phyloP scores from a whole-genome alignment of 805 yeast species.

The Candida koratica region DNA sequence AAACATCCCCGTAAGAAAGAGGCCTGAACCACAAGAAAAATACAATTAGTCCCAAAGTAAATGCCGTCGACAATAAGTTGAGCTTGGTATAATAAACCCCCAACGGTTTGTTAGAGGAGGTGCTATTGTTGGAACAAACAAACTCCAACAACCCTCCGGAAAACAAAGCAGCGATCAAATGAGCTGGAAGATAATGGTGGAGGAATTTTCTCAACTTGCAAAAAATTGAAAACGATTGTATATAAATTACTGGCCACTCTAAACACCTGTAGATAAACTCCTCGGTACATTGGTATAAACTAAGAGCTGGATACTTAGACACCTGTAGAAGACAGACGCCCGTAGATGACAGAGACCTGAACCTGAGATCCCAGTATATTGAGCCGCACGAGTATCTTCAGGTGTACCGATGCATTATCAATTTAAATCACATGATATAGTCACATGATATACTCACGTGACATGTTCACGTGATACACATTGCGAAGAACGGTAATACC shows the following conservation, averaged over 20 bases:
- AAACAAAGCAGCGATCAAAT: constrained; percentile 77
- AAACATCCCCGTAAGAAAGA: constrained; percentile 75
- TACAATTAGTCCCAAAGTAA: constrained; percentile 48
- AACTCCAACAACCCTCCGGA: constrained; percentile 81
- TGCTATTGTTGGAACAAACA: constrained; percentile 54
- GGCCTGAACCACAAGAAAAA: constrained; percentile 77
- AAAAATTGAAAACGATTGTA: too few species aligned
- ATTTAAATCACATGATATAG: not conserved
- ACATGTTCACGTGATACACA: not conserved
- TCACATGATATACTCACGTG: not conserved
- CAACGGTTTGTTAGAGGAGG: constrained; percentile 19
- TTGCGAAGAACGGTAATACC: too few species aligned
- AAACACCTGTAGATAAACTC: too few species aligned
- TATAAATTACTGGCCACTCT: too few species aligned
- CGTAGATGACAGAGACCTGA: not conserved
- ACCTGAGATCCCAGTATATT: not conserved
- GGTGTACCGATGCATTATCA: not conserved
- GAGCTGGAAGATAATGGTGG: constrained; percentile 95
- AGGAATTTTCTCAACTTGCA: too few species aligned
- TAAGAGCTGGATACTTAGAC: too few species aligned
- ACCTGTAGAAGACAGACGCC: not conserved
- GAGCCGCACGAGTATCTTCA: too few species aligned
- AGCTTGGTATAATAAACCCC: constrained; percentile 32
- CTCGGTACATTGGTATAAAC: too few species aligned
- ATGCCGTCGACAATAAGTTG: constrained; percentile 30